Evolutionary conservation across 495 filamentous ascomycete species (phyloP), one percentile per base, ranked within the genome.

Genomic region (Penicillium diatomitis): DNA sequence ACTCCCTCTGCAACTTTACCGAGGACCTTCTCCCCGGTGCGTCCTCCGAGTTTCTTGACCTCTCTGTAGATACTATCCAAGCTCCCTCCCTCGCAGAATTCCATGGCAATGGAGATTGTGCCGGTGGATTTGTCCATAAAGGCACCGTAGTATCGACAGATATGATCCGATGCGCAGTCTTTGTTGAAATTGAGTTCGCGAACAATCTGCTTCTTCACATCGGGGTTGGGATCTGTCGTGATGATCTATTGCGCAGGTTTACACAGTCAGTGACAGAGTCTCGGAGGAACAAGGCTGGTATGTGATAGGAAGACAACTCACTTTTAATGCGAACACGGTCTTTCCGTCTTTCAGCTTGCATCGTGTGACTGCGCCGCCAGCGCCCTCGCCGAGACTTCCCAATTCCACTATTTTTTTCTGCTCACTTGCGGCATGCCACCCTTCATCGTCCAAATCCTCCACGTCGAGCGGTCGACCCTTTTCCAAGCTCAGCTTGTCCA

Each of bases 81-180:
- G 45, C 87, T 92, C 32, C 92, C 94, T 44, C 92, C 92, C 65
- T 97, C 92, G 64, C 92, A 98, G 61, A 95, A 96, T 63, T 98
- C 92, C 92, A 98, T 98, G 29, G 89, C 89, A 64, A 98, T 98
- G 39, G 86, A 91, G 49, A 98, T 97, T 11, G 92, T 97, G 33
- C 91, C 88, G 0, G 87, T 88, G 4, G 86, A 83, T 51, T 92
- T 85, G 61, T 97, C 90, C 66, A 89, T 86, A 57, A 96, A 97
- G 49, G 92, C 90, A 51, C 92, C 92, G 58, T 96, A 97, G 67
- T 98, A 98, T 50, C 84, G 83, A 67, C 94, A 97, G 57, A 98
- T 97, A 62, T 97, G 87, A 50, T 86, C 82, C 4, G 87, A 94
- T 4, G 86, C 86, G 62, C 92, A 97, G 55, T 91, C 86, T 69